Evolutionary conservation across 495 filamentous ascomycete species (phyloP).

Genomic region (Penicillium nucicola): DNA sequence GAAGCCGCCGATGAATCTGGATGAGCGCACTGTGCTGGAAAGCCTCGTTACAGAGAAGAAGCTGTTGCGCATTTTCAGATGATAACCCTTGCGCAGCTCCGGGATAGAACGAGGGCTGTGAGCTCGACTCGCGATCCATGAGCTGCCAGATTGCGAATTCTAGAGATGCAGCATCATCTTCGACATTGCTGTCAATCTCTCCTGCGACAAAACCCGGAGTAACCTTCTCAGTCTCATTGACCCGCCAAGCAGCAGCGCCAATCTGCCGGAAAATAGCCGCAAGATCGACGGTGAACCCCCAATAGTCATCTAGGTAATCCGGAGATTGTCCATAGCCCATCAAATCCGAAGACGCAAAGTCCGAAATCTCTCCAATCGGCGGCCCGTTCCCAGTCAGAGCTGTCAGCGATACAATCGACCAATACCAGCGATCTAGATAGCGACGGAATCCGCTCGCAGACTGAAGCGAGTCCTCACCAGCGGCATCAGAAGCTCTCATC

Average conservation of each 20-base stretch:
- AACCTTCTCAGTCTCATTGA: conserved; percentile 18
- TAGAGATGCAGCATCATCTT: conserved; percentile 30
- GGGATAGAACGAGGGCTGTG: conserved; percentile 38
- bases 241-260: conserved; percentile 41
- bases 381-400: conserved; percentile 46
- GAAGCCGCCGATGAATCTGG: conserved; percentile 41
- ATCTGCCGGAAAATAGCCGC: conserved; percentile 43
- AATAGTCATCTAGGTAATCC: conserved; percentile 48
- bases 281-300: conserved; percentile 43
- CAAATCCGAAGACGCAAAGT: conserved; percentile 15
- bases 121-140: conserved; percentile 31
- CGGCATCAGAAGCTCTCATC: conserved; percentile 31
- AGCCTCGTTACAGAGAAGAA: conserved; percentile 45
- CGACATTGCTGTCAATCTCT: conserved; percentile 21
- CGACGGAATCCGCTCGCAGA: conserved; percentile 38
- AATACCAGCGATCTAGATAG: conserved; percentile 46
- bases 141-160: conserved; percentile 35
- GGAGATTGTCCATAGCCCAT: conserved; percentile 19
- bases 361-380: conserved; percentile 33
- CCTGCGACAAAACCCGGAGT: conserved; percentile 13
- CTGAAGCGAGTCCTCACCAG: conserved; percentile 24
- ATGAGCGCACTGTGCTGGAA: conserved; percentile 47
- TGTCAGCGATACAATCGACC: conserved; percentile 45
- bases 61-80: conserved; percentile 30
- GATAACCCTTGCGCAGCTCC: conserved; percentile 37